These are phyloP conservation scores for Torrubiellomyces zombiae DNA, from an alignment of 2,329 filamentous ascomycete species.

Conservation along the genomic window DNA sequence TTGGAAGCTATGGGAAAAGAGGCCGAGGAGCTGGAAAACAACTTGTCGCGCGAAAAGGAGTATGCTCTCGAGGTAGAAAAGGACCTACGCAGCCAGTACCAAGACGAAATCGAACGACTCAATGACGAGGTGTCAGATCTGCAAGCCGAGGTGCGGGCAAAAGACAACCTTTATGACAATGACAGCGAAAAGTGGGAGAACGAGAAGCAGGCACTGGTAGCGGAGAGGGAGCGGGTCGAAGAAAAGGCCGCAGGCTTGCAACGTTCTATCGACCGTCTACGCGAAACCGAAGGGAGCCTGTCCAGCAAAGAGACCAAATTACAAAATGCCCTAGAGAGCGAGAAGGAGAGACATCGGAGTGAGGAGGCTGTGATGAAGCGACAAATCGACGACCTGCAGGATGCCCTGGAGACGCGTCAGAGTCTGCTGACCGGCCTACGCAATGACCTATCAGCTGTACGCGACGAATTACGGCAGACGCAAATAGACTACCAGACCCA, in stretches of 20 bases:
- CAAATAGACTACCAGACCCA: constrained; percentile 46
- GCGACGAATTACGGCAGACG: constrained; percentile 53
- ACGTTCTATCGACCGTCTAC: constrained; percentile 52
- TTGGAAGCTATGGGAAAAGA: constrained; percentile 32
- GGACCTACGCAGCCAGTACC: constrained; percentile 30
- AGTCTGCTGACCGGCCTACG: constrained; percentile 47
- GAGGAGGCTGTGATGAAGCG: constrained; percentile 53
- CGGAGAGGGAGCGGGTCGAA: constrained; percentile 49
- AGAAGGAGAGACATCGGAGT: constrained; percentile 52
- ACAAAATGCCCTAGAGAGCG: constrained; percentile 51
- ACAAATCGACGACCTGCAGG: constrained; percentile 61
- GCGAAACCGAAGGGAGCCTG: constrained; percentile 48
- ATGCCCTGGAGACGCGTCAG: constrained; percentile 52
- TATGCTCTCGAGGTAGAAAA: constrained; percentile 44
- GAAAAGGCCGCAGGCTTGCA: constrained; percentile 52
- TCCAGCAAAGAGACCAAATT: constrained; percentile 52
- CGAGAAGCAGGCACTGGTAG: constrained; percentile 43
- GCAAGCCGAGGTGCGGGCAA: constrained; percentile 49
- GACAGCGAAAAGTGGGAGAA: constrained; percentile 59
- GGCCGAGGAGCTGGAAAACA: constrained; percentile 29
- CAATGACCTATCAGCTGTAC: constrained; percentile 46
- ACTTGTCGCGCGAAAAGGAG: constrained; percentile 35
- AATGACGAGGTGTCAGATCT: constrained; percentile 44
- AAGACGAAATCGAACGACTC: constrained; percentile 30
- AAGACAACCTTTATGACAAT: constrained; percentile 52